Percentiles rank a stretch among this genome's conserved stretches.
These are phyloP conservation scores for Acacia pycnantha DNA, from an alignment of 331 rosid species.

Conservation along the genomic window DNA sequence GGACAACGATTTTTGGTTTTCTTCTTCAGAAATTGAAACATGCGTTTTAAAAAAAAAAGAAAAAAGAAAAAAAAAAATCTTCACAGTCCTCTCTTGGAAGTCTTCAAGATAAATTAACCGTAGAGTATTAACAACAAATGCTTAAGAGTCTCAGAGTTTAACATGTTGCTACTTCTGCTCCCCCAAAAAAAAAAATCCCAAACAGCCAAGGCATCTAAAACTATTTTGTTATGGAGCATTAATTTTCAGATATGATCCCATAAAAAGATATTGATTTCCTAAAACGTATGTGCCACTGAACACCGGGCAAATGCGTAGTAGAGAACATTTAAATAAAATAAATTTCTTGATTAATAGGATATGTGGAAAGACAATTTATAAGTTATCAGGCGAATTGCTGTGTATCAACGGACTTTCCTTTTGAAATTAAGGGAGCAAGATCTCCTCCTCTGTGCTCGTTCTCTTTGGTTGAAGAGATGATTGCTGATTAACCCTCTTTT, in stretches of 20 bases:
- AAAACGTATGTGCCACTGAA: neutral
- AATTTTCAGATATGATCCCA: neutral
- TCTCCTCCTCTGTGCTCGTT: neutral
- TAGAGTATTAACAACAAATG: neutral
- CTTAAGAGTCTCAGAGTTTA: neutral
- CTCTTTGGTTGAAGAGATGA: slow-evolving; percentile 11
- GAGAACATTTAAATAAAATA: neutral
- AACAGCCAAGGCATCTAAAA: too few relatives aligned
- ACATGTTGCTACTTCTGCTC: too few relatives aligned
- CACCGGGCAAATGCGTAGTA: neutral
- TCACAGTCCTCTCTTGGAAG: neutral
- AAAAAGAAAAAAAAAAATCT: neutral
- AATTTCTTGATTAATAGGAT: neutral
- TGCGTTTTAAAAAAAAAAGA: neutral
- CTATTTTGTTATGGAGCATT: too few relatives aligned
- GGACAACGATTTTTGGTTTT: neutral
- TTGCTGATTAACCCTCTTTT: slow-evolving; percentile 10
- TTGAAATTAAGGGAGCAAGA: neutral
- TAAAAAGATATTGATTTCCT: neutral
- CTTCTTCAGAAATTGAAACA: neutral
- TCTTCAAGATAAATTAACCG: neutral
- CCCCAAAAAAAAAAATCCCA: too few relatives aligned
- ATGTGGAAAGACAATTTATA: neutral
- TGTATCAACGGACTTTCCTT: neutral
- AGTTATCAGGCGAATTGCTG: neutral